phyloP scores from a whole-genome alignment of 2,329 filamentous ascomycete genomes.

The Corniculantispora saksenae region DNA sequence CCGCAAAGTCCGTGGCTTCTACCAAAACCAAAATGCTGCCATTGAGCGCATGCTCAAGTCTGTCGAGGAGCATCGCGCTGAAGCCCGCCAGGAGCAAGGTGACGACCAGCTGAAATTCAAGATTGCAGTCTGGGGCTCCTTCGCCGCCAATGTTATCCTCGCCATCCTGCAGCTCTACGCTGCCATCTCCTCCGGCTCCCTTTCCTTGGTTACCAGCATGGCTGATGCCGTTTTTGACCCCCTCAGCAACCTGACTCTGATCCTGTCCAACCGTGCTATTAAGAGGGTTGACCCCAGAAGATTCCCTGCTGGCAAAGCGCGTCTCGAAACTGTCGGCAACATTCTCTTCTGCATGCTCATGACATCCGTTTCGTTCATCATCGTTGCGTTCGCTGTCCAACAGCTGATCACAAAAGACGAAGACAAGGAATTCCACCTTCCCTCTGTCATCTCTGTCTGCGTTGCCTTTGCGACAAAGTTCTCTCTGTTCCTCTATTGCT shows the following conservation, averaged over 20 bases:
- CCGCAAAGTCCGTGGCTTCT: slow-evolving; percentile 74
- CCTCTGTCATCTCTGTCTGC: slow-evolving; percentile 81
- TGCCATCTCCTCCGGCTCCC: slow-evolving; percentile 81
- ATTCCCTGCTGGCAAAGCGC: slow-evolving; percentile 89
- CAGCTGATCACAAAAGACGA: slow-evolving; percentile 61
- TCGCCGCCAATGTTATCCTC: slow-evolving; percentile 78
- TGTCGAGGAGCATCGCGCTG: slow-evolving; percentile 84
- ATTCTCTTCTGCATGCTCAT: slow-evolving; percentile 97
- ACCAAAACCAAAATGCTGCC: slow-evolving; percentile 87
- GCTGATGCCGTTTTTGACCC: slow-evolving; percentile 95
- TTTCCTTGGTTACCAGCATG: slow-evolving; percentile 97
- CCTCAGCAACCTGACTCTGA: slow-evolving; percentile 81
- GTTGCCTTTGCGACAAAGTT: slow-evolving; percentile 87
- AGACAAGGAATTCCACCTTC: slow-evolving; percentile 71
- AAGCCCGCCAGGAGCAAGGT: slow-evolving; percentile 76
- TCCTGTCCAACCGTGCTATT: slow-evolving; percentile 85
- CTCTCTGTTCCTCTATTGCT: slow-evolving; percentile 85
- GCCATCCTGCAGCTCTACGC: slow-evolving; percentile 85
- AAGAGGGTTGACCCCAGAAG: slow-evolving; percentile 80
- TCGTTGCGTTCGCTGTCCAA: slow-evolving; percentile 82
- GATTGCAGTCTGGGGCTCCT: slow-evolving; percentile 66
- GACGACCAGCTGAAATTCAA: slow-evolving; percentile 78
- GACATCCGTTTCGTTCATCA: slow-evolving; percentile 86
- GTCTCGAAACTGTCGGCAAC: slow-evolving; percentile 93
- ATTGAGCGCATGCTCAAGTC: slow-evolving; percentile 90